These are phyloP conservation scores for Phytophthora rubi DNA, from an alignment of 352 stramenopile species.

Conservation along the genomic window DNA sequence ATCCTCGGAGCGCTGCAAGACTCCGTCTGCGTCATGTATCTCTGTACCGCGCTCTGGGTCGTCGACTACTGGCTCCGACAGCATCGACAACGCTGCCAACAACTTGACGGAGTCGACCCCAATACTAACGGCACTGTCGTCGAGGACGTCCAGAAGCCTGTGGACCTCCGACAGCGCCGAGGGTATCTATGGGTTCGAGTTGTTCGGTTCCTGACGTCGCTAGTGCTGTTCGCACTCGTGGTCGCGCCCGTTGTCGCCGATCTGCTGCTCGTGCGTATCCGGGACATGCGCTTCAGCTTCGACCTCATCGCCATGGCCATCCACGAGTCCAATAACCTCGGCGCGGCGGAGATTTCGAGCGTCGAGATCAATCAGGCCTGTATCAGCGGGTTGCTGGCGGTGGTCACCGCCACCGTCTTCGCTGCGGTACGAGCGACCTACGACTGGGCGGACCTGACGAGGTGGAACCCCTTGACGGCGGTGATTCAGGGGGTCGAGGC, in stretches of 20 bases:
- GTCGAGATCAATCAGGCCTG: not conserved
- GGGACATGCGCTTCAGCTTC: constrained; percentile 5
- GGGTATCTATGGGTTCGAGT: not conserved
- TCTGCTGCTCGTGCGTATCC: constrained; percentile 33
- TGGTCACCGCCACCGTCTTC: not conserved
- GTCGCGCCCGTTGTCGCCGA: constrained; percentile 36
- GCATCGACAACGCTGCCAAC: not conserved
- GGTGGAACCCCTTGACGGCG: not conserved
- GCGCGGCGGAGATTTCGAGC: not conserved
- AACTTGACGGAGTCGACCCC: not conserved
- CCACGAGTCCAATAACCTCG: not conserved
- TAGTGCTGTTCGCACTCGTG: constrained; percentile 28
- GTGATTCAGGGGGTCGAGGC: not conserved
- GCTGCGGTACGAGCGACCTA: not conserved
- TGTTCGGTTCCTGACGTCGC: constrained; percentile 14
- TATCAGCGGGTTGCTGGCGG: not conserved
- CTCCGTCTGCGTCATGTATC: constrained; percentile 27
- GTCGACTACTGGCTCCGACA: constrained; percentile 5
- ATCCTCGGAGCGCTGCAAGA: constrained; percentile 21
- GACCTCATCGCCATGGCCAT: not conserved
- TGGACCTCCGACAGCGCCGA: not conserved
- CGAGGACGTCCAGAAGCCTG: not conserved
- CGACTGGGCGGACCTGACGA: not conserved
- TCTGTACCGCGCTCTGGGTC: constrained; percentile 20
- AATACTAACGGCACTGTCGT: not conserved